Conservation (phyloP, 164 flowering plant genomes). For the Pachysandra terminalis region DNA sequence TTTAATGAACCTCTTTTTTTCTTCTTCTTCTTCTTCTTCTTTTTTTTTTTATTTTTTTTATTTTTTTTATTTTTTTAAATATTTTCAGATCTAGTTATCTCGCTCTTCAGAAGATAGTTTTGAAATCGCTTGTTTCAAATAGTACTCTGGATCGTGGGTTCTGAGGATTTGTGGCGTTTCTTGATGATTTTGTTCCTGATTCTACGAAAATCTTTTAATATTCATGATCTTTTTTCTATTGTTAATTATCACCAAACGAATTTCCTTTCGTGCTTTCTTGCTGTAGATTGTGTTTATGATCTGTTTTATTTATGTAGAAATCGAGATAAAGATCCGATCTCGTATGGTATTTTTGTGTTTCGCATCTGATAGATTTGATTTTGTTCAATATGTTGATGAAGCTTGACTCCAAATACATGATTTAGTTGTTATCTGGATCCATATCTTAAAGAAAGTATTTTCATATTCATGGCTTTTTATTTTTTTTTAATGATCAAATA, state of each 20-base stretch:
- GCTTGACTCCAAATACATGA: not conserved
- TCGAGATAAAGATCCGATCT: not conserved
- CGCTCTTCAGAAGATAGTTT: no score
- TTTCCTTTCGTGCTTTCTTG: no score
- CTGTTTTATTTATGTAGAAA: no score
- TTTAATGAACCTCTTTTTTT: no score
- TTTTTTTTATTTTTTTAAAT: no score
- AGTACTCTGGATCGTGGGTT: not conserved
- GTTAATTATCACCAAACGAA: no score
- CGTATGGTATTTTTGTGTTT: not conserved
- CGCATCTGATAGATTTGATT: not conserved
- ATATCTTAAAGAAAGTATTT: not conserved
- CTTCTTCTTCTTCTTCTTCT: no score
- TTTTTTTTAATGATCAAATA: no score
- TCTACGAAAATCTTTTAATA: not conserved
- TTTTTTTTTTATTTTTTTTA: no score
- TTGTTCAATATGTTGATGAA: not conserved
- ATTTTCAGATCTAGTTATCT: not conserved
- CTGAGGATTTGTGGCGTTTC: not conserved
- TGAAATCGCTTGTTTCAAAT: not conserved
- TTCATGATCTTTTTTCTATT: no score
- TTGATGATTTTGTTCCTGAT: not conserved
- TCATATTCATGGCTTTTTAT: no score
- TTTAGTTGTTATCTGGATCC: not conserved
- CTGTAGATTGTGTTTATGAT: not conserved